Evolutionary conservation across 495 filamentous ascomycete species (phyloP), one percentile per base, ranked within the genome.

Genomic region (Penicillium salamii): DNA sequence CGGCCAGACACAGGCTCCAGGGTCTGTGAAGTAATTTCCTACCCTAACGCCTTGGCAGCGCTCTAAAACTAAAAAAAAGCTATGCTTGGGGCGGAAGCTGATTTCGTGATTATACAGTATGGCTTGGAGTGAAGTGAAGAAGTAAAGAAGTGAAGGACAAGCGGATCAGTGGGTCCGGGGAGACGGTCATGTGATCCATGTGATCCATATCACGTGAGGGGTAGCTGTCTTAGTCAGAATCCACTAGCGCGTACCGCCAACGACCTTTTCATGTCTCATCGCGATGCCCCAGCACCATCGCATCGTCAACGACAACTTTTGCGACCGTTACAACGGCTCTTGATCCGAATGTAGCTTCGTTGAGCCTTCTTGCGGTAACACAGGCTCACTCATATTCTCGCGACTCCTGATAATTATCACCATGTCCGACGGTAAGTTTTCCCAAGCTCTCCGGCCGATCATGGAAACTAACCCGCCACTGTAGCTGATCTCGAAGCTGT

Each of bases 401-500:
- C 46, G 47, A 54, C 49, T 56, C 52, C 40, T 40, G 17, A 52
- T 48, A 26, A 7, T 48, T 37, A 50, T 59, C 64, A 73, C 52
- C 54, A 84, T 84, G 81, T 83, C 81, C 70, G 81, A 84, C 75
- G 66, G 80, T 84, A 75, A 48, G 74, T 53, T 36, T 48, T 54
- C 36, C 23, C 55, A 41, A 36, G 37, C 56, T 44, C 36, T 34
- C 40, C 43, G 52, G 47, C 41, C 32, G 50, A 51, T 37, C 43
- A 43, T 42, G 17, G 23, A 57, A 67, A 44, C 62, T 71, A 28
- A 72, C 54, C n/a, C 12, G 28, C 42, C 36, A 29, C 38, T 49
- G 18, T 48, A 85, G 85, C 86, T 63, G 90, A 93, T 61, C 90
- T 95, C 69, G 87, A 91, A 55, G 76, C 85, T 62, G 82, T 95